Evolutionary conservation across 1,284 basidiomycete genomes (phyloP).

Genomic region (Anthracocystis walkeri): DNA sequence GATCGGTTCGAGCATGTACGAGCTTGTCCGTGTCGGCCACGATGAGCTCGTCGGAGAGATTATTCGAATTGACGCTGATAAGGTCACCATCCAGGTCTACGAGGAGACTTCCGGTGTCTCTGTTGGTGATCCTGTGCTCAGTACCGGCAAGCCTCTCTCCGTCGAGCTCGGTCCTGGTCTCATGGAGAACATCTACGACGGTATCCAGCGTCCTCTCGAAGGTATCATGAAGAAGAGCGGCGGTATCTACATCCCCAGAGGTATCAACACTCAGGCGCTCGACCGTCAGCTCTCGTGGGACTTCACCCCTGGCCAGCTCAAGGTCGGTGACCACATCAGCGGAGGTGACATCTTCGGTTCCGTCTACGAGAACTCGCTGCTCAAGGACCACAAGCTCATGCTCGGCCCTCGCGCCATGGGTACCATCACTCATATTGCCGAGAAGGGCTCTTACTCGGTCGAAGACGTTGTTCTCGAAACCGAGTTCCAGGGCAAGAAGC

Average conservation of each 20-base stretch:
- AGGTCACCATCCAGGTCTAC: conserved; percentile 98
- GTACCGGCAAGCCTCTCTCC: conserved; percentile 95
- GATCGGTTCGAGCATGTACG: conserved; percentile 69
- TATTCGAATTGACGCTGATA: conserved; percentile 68
- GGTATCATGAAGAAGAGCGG: conserved; percentile 95
- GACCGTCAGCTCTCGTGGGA: conserved; percentile 93
- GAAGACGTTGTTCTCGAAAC: conserved; percentile 95
- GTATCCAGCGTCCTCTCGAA: conserved; percentile 73
- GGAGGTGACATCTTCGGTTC: conserved; percentile 96
- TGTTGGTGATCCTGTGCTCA: conserved; percentile 95
- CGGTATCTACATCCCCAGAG: conserved; percentile 92
- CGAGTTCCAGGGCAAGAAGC: conserved; percentile 95
- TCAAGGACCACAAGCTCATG: conserved; percentile 98
- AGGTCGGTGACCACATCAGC: conserved; percentile 88
- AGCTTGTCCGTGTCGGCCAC: conserved; percentile 69
- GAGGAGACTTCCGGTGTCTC: conserved; percentile 83
- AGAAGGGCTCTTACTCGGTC: conserved; percentile 93
- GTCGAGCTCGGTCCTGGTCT: conserved; percentile 97
- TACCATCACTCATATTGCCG: conserved; percentile 91
- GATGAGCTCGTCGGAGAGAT: conserved; percentile 69
- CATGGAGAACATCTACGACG: conserved; percentile 97
- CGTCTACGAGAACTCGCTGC: conserved; percentile 96
- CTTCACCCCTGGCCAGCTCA: conserved; percentile 85
- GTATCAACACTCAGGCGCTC: conserved; percentile 96
- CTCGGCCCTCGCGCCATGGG: conserved; percentile 91